A percentile compares a stretch with the other conserved stretches of the same genome.
These are phyloP conservation scores for Perilla frutescens DNA, from an alignment of 257 asterid species.

Conservation along the genomic window DNA sequence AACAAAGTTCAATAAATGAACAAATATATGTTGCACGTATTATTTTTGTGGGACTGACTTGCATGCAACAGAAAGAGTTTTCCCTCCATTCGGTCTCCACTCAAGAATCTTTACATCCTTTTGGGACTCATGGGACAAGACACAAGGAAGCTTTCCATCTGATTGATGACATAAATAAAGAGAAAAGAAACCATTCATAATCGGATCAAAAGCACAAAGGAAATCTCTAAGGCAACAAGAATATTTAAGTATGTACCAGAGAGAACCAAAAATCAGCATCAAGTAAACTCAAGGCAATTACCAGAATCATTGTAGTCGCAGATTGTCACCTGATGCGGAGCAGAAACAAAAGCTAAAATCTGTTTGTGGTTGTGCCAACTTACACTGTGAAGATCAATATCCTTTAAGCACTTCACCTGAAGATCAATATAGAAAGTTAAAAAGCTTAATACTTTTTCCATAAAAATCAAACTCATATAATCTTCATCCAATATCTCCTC, in stretches of 20 bases:
- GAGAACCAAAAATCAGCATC: conserved; percentile 20
- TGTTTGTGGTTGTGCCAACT: conserved; percentile 87
- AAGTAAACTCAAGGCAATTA: conserved; percentile 39
- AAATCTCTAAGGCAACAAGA: conserved; percentile 20
- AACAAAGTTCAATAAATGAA: conserved; percentile 19
- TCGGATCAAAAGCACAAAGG: conserved; percentile 7
- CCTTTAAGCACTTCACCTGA: conserved; percentile 74
- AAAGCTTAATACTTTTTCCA: not conserved
- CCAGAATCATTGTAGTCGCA: conserved; percentile 88
- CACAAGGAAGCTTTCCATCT: conserved; percentile 76
- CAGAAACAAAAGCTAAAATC: conserved; percentile 84
- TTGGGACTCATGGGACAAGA: conserved; percentile 70
- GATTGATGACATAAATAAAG: conserved; percentile 30
- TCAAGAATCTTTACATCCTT: conserved; percentile 77
- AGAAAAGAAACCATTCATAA: not conserved
- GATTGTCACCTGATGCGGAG: conserved; percentile 73
- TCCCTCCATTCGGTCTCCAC: conserved; percentile 98
- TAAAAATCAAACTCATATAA: conserved; percentile 10
- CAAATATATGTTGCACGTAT: conserved; percentile 21
- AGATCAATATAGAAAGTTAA: conserved; percentile 12
- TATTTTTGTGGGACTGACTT: conserved; percentile 57
- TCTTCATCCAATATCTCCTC: conserved; percentile 1
- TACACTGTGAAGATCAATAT: conserved; percentile 67
- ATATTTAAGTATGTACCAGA: conserved; percentile 1
- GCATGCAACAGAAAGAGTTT: conserved; percentile 89